phyloP scores from a whole-genome alignment of 352 stramenopile species.

The Aphanomyces astaci region DNA sequence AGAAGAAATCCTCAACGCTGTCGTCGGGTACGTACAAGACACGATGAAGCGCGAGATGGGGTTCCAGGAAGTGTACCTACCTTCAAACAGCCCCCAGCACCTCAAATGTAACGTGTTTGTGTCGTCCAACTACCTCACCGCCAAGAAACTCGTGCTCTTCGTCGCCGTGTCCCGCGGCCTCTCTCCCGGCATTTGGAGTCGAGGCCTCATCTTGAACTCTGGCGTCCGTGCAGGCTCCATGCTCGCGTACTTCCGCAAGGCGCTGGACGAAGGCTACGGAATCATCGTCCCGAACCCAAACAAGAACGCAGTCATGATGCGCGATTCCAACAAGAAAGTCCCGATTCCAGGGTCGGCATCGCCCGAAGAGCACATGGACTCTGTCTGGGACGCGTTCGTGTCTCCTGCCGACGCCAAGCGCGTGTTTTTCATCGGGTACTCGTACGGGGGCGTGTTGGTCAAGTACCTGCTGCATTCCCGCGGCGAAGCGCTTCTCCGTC shows the following conservation, averaged over 20 bases:
- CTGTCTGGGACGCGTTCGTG: slow-evolving; percentile 79
- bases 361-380: slow-evolving; percentile 85
- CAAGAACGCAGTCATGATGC: slow-evolving; percentile 82
- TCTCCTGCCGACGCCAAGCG: slow-evolving; percentile 42
- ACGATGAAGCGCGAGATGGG: slow-evolving; percentile 73
- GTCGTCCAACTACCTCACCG: slow-evolving; percentile 70
- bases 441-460: slow-evolving; percentile 80
- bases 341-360: slow-evolving; percentile 77
- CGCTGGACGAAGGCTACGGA: slow-evolving; percentile 73
- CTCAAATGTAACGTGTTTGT: slow-evolving; percentile 82
- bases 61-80: slow-evolving; percentile 70
- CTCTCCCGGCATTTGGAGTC: slow-evolving; percentile 79
- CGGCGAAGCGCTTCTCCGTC: slow-evolving; percentile 77
- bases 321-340: slow-evolving; percentile 69
- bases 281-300: slow-evolving; percentile 86
- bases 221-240: slow-evolving; percentile 83
- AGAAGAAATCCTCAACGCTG: slow-evolving; percentile 81
- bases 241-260: slow-evolving; percentile 85
- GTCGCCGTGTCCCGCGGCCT: slow-evolving; percentile 73
- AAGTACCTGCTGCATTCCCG: slow-evolving; percentile 85
- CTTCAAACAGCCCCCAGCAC: slow-evolving; percentile 43
- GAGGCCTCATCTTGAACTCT: slow-evolving; percentile 71
- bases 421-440: slow-evolving; percentile 84
- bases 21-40: slow-evolving; percentile 81
- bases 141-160: slow-evolving; percentile 78